Conservation (phyloP, 805 yeast species). For the Kazachstania viticola region DNA sequence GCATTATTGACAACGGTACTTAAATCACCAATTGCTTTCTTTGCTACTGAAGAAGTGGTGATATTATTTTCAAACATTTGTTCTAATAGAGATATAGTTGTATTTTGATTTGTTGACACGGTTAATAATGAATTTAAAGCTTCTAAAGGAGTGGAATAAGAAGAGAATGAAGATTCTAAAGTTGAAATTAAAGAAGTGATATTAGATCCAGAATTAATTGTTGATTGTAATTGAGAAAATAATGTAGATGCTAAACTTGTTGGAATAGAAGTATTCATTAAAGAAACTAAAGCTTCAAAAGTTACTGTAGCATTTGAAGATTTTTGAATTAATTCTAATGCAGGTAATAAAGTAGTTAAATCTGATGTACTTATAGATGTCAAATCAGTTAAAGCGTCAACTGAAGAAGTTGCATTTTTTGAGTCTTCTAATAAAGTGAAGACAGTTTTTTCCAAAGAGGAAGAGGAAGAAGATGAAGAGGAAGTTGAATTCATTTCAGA, state of each 20-base stretch:
- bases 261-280: slow-evolving; percentile 16
- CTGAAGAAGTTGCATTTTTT: slow-evolving; percentile 15
- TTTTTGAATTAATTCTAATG: slow-evolving; percentile 13
- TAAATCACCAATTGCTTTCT: slow-evolving; percentile 12
- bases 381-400: slow-evolving; percentile 16
- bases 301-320: slow-evolving; percentile 17
- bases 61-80: slow-evolving; percentile 13
- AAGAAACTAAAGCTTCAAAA: slow-evolving; percentile 9
- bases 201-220: slow-evolving; percentile 2
- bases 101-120: slow-evolving; percentile 9
- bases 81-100: slow-evolving; percentile 10
- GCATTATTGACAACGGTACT: slow-evolving; percentile 10
- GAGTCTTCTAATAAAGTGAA: slow-evolving; percentile 16
- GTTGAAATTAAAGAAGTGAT: slow-evolving; percentile 6
- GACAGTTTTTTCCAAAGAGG: slow-evolving; percentile 10
- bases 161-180: slow-evolving; percentile 6
- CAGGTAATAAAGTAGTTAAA: slow-evolving; percentile 16
- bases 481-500: slow-evolving; percentile 6
- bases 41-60: slow-evolving; percentile 15
- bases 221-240: slow-evolving; percentile 8
- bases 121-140: slow-evolving; percentile 5
- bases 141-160: slow-evolving; percentile 12
- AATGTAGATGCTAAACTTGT: slow-evolving; percentile 8
- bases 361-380: slow-evolving; percentile 15
- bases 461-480: slow-evolving; percentile 5